Base-by-base conservation (phyloP, 2,329 filamentous ascomycete genomes). In the Reticulascus tulasneorum region DNA sequence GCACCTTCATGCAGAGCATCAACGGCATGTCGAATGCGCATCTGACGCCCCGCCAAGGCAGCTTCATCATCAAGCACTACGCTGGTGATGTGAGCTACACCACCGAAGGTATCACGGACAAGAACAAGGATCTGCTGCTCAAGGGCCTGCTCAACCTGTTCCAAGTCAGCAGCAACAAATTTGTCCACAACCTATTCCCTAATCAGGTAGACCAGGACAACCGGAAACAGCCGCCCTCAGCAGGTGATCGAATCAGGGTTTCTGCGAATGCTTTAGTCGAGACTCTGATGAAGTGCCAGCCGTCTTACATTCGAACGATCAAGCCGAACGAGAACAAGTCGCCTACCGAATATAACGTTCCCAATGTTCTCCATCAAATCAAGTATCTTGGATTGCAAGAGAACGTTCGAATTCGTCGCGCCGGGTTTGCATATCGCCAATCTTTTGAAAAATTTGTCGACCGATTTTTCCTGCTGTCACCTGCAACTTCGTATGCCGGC, bases 311-410 rank as follows among this genome's bases (percentile, higher is more conserved):
- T 52, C 87, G 93, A 58, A 98, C 93, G 1, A 97, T 98, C 68
- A 98, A 98, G 65, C 93, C 93, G 2, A 98, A 98, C 67, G 93
- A 98, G 64, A 97, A 96, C 69, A 98, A 97, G 63, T 95, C 90
- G 4, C 84, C 89, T 0, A 82, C 80, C 9, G 93, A 98, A 58
- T 98, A 95, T 62, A 96, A 95, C 51, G 75, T 77, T 15, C 80
- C 82, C 20, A 97, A 97, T 51, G 93, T 98, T 15, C 73, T 97
- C 52, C 93, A 98, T 72, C 93, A 98, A 60, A 88, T 97, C 74
- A 97, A 98, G 59, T 98, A 98, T 54, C 83, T 98, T 11, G 93
- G 93, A 79, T 71, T 98, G n/a, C 91, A 97, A 60, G 93, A 98
- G 65, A 98, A 98, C 73, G 93, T 98, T 25, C 85, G 93, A 29